Evolutionary conservation across 2,329 filamentous ascomycete genomes (phyloP).

Genomic region (Sporothrix mexicana): DNA sequence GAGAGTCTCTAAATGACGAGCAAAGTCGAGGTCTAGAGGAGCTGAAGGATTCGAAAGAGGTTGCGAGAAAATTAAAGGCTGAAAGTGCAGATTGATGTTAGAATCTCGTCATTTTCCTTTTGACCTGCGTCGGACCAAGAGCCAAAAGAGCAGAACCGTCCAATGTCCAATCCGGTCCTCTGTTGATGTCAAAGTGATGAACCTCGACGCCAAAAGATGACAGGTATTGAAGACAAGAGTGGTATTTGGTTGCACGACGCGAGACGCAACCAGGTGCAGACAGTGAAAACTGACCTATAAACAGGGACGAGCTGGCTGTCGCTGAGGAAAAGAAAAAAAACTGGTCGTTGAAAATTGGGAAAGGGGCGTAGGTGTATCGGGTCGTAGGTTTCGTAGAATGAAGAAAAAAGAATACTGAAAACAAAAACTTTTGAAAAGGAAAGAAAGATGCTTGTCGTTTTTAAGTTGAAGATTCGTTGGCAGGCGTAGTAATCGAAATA

Average conservation of each 20-base stretch:
- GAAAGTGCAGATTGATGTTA: neutral
- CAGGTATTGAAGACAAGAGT: neutral
- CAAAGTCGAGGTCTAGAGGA: neutral
- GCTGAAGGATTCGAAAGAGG: neutral
- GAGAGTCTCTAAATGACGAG: neutral
- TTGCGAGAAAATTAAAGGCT: neutral
- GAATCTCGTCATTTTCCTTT: neutral
- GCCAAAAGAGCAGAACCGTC: neutral
- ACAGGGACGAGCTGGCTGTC: conserved; percentile 14
- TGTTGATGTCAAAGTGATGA: conserved; percentile 5
- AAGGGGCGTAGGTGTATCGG: neutral
- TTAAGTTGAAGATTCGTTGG: neutral
- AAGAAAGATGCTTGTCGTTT: neutral
- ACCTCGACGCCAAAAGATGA: neutral
- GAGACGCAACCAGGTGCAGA: neutral
- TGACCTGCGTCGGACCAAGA: neutral
- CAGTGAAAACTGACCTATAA: conserved; percentile 13
- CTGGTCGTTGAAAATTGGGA: neutral
- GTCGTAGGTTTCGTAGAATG: neutral
- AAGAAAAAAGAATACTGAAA: neutral
- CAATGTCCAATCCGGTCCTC: neutral
- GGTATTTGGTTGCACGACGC: neutral
- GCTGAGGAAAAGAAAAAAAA: conserved; percentile 8
- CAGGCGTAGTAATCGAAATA: neutral
- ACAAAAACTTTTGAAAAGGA: conserved; percentile 11